Evolutionary conservation across 352 stramenopile species (phyloP).

Genomic region (Phytophthora niederhauseri): DNA sequence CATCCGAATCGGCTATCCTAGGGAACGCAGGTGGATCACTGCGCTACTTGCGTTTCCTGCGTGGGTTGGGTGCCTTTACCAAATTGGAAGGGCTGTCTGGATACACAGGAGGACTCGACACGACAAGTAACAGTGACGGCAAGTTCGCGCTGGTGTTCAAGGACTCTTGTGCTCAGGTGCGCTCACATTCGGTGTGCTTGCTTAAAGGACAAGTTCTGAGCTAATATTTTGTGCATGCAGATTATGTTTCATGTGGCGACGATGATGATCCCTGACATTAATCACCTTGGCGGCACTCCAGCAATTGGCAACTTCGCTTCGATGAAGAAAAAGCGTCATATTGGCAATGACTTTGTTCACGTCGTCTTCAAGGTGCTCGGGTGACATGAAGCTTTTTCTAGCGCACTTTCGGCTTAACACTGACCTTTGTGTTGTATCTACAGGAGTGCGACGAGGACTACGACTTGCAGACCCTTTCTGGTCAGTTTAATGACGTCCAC

Average conservation of each 20-base stretch:
- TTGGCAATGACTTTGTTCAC: constrained; percentile 91
- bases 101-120: constrained; percentile 84
- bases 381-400: neutral
- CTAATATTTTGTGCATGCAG: constrained; percentile 35
- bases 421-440: neutral
- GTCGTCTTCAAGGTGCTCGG: constrained; percentile 76
- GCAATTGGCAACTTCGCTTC: constrained; percentile 23
- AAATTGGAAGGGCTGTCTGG: constrained; percentile 67
- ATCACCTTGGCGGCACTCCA: neutral
- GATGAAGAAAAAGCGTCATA: constrained; percentile 90
- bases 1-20: constrained; percentile 72
- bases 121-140: constrained; percentile 66
- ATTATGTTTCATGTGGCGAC: constrained; percentile 90
- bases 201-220: too few relatives aligned
- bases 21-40: constrained; percentile 70
- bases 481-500: constrained; percentile 89
- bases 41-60: constrained; percentile 79
- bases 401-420: neutral
- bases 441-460: constrained; percentile 83
- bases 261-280: constrained; percentile 65
- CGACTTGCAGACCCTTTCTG: constrained; percentile 73
- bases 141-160: constrained; percentile 80
- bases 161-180: constrained; percentile 69
- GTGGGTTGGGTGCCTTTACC: constrained; percentile 68
- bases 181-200: neutral